A percentile compares a stretch with the other conserved stretches of the same genome.
Evolutionary conservation across 2,329 filamentous ascomycete species (phyloP).

Genomic region (Colletotrichum graminicola): DNA sequence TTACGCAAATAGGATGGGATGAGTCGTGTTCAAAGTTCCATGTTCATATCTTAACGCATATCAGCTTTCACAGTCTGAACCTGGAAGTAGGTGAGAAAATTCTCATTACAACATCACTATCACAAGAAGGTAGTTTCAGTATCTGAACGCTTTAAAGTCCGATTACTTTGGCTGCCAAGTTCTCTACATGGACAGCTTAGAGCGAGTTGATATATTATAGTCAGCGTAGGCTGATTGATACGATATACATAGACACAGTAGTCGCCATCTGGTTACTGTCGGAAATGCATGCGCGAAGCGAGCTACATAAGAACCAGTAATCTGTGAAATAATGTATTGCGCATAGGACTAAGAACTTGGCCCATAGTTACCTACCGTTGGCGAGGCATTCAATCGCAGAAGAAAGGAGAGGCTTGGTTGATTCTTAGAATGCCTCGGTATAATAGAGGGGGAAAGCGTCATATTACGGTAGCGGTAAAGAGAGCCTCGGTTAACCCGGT

Average conservation of each 20-base stretch:
- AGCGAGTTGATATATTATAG: no score
- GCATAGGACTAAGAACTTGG: background rate
- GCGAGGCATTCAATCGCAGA: background rate
- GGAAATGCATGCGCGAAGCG: no score
- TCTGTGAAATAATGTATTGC: background rate
- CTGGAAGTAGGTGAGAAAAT: background rate
- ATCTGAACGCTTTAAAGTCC: accelerated
- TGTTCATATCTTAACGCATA: no score
- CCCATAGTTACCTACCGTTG: background rate
- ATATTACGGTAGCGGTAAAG: no score
- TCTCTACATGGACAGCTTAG: no score
- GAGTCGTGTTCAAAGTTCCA: background rate
- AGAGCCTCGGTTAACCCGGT: background rate
- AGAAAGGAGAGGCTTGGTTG: no score
- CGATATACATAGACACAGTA: no score
- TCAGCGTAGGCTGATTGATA: no score
- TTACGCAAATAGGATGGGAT: background rate
- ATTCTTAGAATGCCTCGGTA: background rate
- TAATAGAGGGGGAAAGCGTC: background rate
- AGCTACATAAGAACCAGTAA: no score
- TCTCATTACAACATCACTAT: background rate
- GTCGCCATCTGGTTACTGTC: no score
- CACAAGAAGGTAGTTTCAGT: background rate
- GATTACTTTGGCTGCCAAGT: no score
- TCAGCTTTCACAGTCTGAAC: background rate